Base-by-base conservation (phyloP, 2,329 filamentous ascomycete species). In the Colletotrichum endophyticum region DNA sequence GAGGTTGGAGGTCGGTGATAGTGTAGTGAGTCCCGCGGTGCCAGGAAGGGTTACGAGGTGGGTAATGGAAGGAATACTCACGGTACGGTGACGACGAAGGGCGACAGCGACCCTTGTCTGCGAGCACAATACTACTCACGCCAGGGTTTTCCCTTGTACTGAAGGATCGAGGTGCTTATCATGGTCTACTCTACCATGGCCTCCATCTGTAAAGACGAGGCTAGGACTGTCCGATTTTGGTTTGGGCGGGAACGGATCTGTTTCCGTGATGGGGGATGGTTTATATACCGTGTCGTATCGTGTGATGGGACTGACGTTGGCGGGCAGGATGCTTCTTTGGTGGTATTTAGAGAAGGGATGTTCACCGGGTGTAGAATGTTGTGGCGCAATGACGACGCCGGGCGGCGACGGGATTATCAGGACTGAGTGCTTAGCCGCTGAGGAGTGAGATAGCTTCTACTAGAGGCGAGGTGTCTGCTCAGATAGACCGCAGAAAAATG, bases 51-150 rank as follows among this genome's bases (percentile, higher is more conserved):
- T 8, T 8, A 28, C 27, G 27, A 28, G 30, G 39, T n/a, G 19
- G 5, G 8, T 12, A 44, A 11, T 44, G 16, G 9, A 1, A 53
- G 11, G 6, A 53, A 7, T 22, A 22, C n/a, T 5, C 44, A 53
- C 44, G n/a, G 4, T 11, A 53, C 6, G 1, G n/a, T 13, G 6
- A 53, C 2, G 44, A 22, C 11, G 1, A 53, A 0, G 3, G n/a
- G 11, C 2, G 11, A 53, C 11, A 2, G 44, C n/a, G 0, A 0
- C 5, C n/a, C 11, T 13, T 13, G 3, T 13, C 5, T n/a, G 2
- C 3, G 39, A n/a, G 39, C 16, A n/a, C 3, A n/a, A 0, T 11
- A 4, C 0, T 2, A 49, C 39, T 49, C 39, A 11, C 15, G 36
- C 36, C 2, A 39, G 36, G 15, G 7, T 39, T 8, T 16, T 19